These are phyloP conservation scores for Cyclostephanos tholiformis DNA, from an alignment of 108 stramenopile species.

Conservation along the genomic window DNA sequence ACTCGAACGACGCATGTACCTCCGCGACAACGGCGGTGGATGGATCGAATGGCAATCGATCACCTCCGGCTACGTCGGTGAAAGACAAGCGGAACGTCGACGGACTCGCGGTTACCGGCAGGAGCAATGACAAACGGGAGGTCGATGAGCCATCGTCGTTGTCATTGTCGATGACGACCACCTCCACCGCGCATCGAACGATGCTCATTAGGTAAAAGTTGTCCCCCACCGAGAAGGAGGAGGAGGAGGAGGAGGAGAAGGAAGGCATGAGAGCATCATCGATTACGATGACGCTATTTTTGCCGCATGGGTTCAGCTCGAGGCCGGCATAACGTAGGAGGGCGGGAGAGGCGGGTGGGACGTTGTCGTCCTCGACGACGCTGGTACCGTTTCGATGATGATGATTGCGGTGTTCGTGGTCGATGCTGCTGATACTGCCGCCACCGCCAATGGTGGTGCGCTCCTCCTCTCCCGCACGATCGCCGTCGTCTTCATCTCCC, in stretches of 20 bases:
- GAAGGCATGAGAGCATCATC: background rate
- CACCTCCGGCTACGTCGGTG: background rate
- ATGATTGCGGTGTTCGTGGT: background rate
- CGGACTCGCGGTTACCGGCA: constrained; percentile 20
- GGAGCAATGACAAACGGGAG: background rate
- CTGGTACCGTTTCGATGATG: background rate
- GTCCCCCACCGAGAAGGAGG: background rate
- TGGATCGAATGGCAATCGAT: background rate
- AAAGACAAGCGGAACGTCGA: constrained; percentile 23
- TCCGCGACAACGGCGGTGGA: constrained; percentile 4
- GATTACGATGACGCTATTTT: constrained; percentile 17
- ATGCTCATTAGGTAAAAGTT: constrained; percentile 17
- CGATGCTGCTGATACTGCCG: background rate
- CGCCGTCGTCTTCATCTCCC: background rate
- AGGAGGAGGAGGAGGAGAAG: background rate
- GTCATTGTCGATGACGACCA: background rate
- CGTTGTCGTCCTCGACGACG: background rate
- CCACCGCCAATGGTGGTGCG: background rate
- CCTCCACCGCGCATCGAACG: constrained; percentile 12
- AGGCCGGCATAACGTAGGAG: background rate
- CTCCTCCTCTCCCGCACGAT: background rate
- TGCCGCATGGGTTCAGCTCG: constrained; percentile 26
- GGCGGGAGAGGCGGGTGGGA: background rate
- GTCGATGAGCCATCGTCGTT: background rate
- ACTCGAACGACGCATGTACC: constrained; percentile 29